Base-by-base conservation (phyloP, 2,329 filamentous ascomycete genomes). In the Orbilia blumenaviensis region DNA sequence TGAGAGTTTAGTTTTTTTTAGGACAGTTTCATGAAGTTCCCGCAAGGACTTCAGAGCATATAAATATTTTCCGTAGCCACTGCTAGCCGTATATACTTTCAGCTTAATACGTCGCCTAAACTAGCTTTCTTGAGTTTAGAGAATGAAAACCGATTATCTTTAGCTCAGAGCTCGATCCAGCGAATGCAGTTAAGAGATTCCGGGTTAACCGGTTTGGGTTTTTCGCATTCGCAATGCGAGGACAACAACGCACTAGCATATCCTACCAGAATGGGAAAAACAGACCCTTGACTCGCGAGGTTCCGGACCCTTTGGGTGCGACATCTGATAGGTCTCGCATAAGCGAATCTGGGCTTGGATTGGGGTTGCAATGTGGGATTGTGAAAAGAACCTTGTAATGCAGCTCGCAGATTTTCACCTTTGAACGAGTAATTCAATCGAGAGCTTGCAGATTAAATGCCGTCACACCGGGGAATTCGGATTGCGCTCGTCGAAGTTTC, bases 391-490 rank as follows among this genome's bases (percentile, higher is more conserved):
- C 48, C 38, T 27, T 54, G 48, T 27, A 34, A 14, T 27, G 25
- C 44, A 56, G 46, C 56, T 61, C 52, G 29, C 52, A 36, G 52
- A 38, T 56, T 56, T 56, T 38, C 27, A 34, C n/a, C 16, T 27
- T 21, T 16, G n/a, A n/a, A n/a, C n/a, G 3, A 29, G 12, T 10
- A n/a, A 2, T 27, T 21, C 46, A 7, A 21, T 34, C n/a, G 7
- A 18, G 29, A 56, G 32, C 18, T 56, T 56, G 52, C 52, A 34
- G 66, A 16, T 32, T 10, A 21, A 21, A 44, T 72, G 36, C 32
- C 38, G 67, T 66, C 48, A 58, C 60, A 72, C 27, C 58, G 67
- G 67, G 60, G 60, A 66, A 66, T 58, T 54, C 67, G 60, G 60
- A 60, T 64, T 64, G 38, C 48, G 50, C 25, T 62, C 25, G 27